phyloP scores from a whole-genome alignment of 2,329 filamentous ascomycete genomes.

The Arachnomyces sp. region DNA sequence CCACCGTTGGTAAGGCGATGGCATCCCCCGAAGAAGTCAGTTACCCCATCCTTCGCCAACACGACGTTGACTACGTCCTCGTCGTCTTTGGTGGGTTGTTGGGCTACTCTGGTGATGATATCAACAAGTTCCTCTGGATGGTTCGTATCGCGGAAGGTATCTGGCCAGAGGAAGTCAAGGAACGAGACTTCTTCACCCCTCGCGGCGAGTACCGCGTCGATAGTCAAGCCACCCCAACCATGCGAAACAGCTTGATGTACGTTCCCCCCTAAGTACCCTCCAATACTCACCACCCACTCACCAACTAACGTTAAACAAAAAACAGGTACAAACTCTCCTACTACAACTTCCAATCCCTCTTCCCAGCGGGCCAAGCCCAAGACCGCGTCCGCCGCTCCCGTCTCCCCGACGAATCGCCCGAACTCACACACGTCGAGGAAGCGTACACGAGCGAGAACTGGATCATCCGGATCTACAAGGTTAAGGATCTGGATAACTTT shows the following conservation, averaged over 20 bases:
- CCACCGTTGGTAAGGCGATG: slow-evolving; percentile 98
- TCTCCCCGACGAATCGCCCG: slow-evolving; percentile 75
- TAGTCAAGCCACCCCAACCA: slow-evolving; percentile 83
- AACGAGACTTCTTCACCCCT: slow-evolving; percentile 89
- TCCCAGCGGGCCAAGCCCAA: slow-evolving; percentile 80
- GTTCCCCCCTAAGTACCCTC: slow-evolving; percentile 26
- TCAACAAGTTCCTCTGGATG: slow-evolving; percentile 99
- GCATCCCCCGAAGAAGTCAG: slow-evolving; percentile 94
- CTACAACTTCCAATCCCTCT: slow-evolving; percentile 90
- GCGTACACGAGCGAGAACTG: slow-evolving; percentile 99
- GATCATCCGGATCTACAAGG: slow-evolving; percentile 99
- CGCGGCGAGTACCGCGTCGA: slow-evolving; percentile 94
- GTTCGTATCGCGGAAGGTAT: slow-evolving; percentile 97
- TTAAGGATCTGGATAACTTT: slow-evolving; percentile 96
- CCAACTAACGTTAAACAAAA: slow-evolving; percentile 2
- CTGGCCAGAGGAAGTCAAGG: slow-evolving; percentile 98
- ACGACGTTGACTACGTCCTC: slow-evolving; percentile 98
- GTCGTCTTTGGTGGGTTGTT: slow-evolving; percentile 93
- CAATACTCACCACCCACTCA: slow-evolving; percentile 15
- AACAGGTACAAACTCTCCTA: slow-evolving; percentile 99
- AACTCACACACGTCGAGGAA: slow-evolving; percentile 84
- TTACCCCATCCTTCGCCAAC: slow-evolving; percentile 96
- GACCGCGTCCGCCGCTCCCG: slow-evolving; percentile 79
- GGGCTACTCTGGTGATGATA: slow-evolving; percentile 96
- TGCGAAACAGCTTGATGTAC: slow-evolving; percentile 99